Conservation (phyloP, 2,329 filamentous ascomycete species). For the Penicillium sp. region DNA sequence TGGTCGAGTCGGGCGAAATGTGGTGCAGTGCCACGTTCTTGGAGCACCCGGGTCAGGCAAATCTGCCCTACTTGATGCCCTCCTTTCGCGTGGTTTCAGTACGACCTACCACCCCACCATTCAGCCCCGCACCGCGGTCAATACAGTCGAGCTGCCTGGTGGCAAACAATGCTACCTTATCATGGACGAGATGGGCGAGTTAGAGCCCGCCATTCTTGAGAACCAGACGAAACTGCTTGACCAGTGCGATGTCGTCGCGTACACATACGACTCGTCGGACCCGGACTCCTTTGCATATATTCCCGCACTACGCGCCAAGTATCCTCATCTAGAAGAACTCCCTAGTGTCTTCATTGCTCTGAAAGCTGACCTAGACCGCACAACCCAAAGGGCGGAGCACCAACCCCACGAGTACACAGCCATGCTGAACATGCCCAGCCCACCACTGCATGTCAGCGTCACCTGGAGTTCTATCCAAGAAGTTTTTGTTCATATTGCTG, state of each 20-base stretch:
- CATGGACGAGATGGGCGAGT: slow-evolving; percentile 87
- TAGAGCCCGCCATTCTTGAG: slow-evolving; percentile 92
- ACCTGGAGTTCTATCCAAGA: slow-evolving; percentile 94
- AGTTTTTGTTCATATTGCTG: slow-evolving; percentile 86
- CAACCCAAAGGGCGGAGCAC: slow-evolving; percentile 86
- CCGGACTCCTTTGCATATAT: slow-evolving; percentile 95
- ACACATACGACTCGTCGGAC: slow-evolving; percentile 94
- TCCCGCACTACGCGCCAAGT: slow-evolving; percentile 73
- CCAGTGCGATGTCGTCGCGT: slow-evolving; percentile 90
- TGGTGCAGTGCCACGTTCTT: slow-evolving; percentile 89
- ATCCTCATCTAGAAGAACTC: slow-evolving; percentile 82
- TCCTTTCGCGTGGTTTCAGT: slow-evolving; percentile 85
- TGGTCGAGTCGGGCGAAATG: slow-evolving; percentile 87
- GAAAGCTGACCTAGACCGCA: slow-evolving; percentile 94
- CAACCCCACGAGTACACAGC: slow-evolving; percentile 93
- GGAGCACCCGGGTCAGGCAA: slow-evolving; percentile 87
- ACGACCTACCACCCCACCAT: slow-evolving; percentile 88
- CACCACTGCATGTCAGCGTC: slow-evolving; percentile 90
- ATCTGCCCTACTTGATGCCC: slow-evolving; percentile 84
- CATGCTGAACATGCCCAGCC: slow-evolving; percentile 75
- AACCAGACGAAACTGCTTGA: slow-evolving; percentile 82
- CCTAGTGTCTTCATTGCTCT: slow-evolving; percentile 89
- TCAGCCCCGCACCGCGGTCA: slow-evolving; percentile 88
- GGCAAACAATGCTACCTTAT: slow-evolving; percentile 98
- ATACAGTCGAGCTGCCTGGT: slow-evolving; percentile 92